Evolutionary conservation across 2,329 filamentous ascomycete species (phyloP), one percentile per base, ranked within the genome.

Genomic region (Sclerotinia borealis): DNA sequence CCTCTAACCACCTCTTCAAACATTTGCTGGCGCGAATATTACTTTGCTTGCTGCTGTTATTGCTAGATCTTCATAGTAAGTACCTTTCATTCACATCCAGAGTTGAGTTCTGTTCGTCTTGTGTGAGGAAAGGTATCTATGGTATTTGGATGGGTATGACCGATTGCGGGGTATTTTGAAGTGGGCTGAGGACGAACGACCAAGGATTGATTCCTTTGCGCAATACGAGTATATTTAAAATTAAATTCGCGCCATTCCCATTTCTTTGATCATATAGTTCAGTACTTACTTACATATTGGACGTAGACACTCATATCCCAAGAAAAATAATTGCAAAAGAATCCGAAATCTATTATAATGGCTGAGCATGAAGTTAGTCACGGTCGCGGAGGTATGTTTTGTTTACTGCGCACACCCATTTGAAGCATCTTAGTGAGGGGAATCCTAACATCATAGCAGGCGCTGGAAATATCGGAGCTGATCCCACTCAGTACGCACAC

Each of bases 401-500:
- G 3, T 58, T 19, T 64, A 17, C 58, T 25, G 27, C 43, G 10
- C 31, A 22, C 31, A 9, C 51, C 36, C 37, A 39, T 52, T 45
- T 13, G 15, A 37, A 48, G 6, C 5, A 10, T 15, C 31, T 22
- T 9, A 56, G 13, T 15, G 27, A 17, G 51, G 6, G 45, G 4
- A 1, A 25, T 43, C 22, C 66, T 70, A 58, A 71, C 49, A 27
- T 36, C 27, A 47, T 34, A n/a, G 51, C 49, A 76, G 74, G 74
- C 58, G 72, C 72, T 36, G 74, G 73, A 61, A 76, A 76, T 64
- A 75, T 76, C 63, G 66, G 70, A 37, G 61, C 61, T 52, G 74
- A 76, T 65, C 19, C 43, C 52, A 75, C 73, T 56, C 64, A 65
- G 73, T 75, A 71, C 59, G 70, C 55, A 8, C 17, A 31, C 15